Percentiles rank a stretch among this genome's conserved stretches.
Conservation (phyloP, 768 basidiomycete genomes). For the Steccherinum ochraceum region DNA sequence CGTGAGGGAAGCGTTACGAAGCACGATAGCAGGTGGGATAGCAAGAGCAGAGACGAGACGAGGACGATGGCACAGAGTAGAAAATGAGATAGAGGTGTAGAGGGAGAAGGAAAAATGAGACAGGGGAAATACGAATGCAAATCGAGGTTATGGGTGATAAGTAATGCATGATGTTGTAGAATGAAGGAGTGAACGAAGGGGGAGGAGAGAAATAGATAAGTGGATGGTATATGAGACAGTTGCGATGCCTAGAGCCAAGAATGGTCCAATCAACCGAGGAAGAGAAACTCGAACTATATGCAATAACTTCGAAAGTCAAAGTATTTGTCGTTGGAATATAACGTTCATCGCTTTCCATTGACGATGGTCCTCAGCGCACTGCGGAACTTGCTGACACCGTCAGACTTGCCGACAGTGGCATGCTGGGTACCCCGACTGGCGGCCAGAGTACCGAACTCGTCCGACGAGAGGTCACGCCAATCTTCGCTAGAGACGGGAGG, state of each 20-base stretch:
- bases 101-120: conserved; percentile 2
- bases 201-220: neutral
- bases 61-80: conserved; percentile 11
- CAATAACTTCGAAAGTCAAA: too few species aligned
- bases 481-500: conserved; percentile 71
- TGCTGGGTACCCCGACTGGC: conserved; percentile 12
- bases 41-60: conserved; percentile 12
- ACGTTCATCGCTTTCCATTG: conserved; percentile 42
- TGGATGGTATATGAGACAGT: conserved; percentile 1
- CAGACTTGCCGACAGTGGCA: conserved; percentile 32
- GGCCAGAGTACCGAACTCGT: conserved; percentile 56
- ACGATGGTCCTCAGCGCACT: conserved; percentile 76
- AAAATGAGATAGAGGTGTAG: conserved; percentile 12
- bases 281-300: too few species aligned
- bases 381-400: conserved; percentile 49
- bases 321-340: too few species aligned
- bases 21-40: conserved; percentile 17
- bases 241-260: too few species aligned
- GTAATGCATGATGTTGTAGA: neutral
- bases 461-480: conserved; percentile 44
- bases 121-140: conserved; percentile 4
- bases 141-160: neutral
- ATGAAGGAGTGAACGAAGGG: neutral
- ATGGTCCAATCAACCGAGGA: too few species aligned
- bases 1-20: conserved; percentile 14